These are phyloP conservation scores for Lanmaoa pseudosensibilis DNA, from an alignment of 768 basidiomycete species.

Conservation along the genomic window DNA sequence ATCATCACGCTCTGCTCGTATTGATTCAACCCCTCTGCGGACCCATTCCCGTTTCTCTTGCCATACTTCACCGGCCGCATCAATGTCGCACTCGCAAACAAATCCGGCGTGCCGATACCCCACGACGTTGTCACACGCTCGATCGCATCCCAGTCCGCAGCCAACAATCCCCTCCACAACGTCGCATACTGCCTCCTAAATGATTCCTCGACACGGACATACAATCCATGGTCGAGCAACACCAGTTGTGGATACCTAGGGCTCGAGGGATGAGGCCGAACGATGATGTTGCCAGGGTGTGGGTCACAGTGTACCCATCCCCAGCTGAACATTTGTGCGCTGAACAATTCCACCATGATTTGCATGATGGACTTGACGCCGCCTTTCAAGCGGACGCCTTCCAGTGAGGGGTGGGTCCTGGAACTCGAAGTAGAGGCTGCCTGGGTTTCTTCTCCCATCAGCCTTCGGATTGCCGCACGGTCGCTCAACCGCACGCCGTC, in stretches of 20 bases:
- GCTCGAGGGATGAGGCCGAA: constrained; percentile 45
- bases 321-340: constrained; percentile 89
- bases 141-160: constrained; percentile 54
- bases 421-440: not conserved
- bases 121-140: constrained; percentile 53
- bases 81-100: constrained; percentile 72
- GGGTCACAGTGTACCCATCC: constrained; percentile 85
- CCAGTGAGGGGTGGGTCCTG: constrained; percentile 6
- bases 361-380: constrained; percentile 73
- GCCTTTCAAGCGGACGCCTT: constrained; percentile 47
- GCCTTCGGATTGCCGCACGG: constrained; percentile 49
- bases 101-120: constrained; percentile 70
- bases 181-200: constrained; percentile 77
- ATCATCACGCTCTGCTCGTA: constrained; percentile 69
- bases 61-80: constrained; percentile 56
- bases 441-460: constrained; percentile 54
- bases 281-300: constrained; percentile 77
- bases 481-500: constrained; percentile 74
- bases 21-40: constrained; percentile 44
- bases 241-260: constrained; percentile 58
- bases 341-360: constrained; percentile 84
- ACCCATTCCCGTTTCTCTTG: constrained; percentile 3
- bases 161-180: constrained; percentile 70
- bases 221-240: constrained; percentile 90
- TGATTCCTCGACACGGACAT: constrained; percentile 64